Evolutionary conservation across 2,329 filamentous ascomycete genomes (phyloP).

Genomic region (Nemania diffusa): DNA sequence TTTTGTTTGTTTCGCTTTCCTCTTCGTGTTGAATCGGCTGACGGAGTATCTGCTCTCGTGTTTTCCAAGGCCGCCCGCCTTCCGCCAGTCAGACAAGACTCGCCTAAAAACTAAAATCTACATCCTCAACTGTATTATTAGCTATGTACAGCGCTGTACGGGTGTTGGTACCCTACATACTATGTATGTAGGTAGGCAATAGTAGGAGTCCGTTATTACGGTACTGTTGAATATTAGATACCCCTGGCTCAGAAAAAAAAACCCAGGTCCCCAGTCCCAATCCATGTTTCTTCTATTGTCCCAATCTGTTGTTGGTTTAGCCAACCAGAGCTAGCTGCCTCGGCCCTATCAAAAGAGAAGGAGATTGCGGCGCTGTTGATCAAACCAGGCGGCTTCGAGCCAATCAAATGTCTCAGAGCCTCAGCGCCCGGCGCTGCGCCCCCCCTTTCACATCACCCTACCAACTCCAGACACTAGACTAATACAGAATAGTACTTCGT

Average conservation of each 20-base stretch:
- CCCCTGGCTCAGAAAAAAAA: conserved; percentile 20
- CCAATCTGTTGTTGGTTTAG: conserved; percentile 24
- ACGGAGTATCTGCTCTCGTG: conserved; percentile 9
- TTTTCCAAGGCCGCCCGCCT: neutral
- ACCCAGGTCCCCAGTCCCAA: neutral
- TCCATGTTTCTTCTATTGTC: neutral
- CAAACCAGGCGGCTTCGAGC: conserved; percentile 20
- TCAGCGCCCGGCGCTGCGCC: conserved; percentile 22
- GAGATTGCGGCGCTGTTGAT: conserved; percentile 34
- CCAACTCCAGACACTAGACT: neutral
- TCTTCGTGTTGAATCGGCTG: neutral
- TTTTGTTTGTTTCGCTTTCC: neutral
- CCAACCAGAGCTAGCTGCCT: conserved; percentile 17
- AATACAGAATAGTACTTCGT: conserved; percentile 23
- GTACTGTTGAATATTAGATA: no score
- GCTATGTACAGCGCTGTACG: no score
- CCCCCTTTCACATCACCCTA: conserved; percentile 8
- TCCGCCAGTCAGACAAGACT: conserved; percentile 11
- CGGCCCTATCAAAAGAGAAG: conserved; percentile 25
- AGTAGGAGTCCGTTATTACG: neutral
- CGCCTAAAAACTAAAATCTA: neutral
- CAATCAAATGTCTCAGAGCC: conserved; percentile 23
- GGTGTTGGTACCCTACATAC: neutral
- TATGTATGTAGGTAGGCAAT: neutral
- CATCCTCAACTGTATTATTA: no score